Conservation (phyloP, 345 rosid genomes). For the Salix dunnii region DNA sequence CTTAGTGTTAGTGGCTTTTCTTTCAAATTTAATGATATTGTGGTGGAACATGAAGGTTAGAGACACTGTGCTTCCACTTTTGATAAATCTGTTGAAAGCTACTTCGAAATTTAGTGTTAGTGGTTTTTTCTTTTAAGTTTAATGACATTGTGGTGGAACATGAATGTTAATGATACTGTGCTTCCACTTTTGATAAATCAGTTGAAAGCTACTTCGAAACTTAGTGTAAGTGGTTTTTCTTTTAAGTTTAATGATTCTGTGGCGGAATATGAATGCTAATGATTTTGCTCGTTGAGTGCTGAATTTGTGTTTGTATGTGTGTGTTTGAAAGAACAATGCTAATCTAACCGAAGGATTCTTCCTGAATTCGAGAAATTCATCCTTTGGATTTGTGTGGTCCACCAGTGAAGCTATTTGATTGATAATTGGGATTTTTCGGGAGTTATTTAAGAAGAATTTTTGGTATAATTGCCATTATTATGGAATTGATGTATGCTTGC, state of each 20-base stretch:
- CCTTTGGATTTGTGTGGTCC: no score
- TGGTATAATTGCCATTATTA: background rate
- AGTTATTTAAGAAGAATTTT: background rate
- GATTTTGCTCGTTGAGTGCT: no score
- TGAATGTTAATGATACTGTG: background rate
- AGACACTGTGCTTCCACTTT: constrained; percentile 43
- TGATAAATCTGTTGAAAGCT: constrained; percentile 71
- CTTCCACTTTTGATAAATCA: no score
- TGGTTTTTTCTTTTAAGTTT: background rate
- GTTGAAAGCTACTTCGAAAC: background rate
- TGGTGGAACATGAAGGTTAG: background rate
- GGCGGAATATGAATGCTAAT: background rate
- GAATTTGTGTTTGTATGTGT: no score
- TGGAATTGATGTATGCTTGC: background rate
- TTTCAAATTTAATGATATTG: background rate
- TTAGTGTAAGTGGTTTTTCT: background rate
- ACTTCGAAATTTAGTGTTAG: constrained; percentile 65
- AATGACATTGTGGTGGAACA: background rate
- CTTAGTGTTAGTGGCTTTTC: background rate
- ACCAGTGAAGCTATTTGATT: no score
- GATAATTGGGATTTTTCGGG: no score
- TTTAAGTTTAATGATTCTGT: background rate
- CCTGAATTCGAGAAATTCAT: no score
- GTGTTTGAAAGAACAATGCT: no score
- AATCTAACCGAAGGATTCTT: no score